Conservation (phyloP, 169 alveolate species). For the Eimeria mitis region DNA sequence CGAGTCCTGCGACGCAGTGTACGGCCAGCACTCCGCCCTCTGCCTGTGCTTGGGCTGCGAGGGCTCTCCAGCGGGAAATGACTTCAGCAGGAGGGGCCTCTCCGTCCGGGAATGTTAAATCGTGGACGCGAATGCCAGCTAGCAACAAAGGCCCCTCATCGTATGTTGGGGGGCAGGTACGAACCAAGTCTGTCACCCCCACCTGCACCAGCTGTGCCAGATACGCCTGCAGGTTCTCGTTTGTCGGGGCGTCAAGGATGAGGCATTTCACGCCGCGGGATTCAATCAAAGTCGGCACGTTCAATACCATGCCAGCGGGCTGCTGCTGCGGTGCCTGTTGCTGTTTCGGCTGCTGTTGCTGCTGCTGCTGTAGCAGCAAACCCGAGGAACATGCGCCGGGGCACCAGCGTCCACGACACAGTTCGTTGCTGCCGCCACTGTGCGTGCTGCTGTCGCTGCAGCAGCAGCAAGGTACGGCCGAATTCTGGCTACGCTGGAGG, state of each 20-base stretch:
- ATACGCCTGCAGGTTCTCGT: constrained; percentile 90
- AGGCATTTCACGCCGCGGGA: constrained; percentile 90
- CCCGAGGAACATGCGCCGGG: constrained; percentile 1
- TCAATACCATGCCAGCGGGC: constrained; percentile 84
- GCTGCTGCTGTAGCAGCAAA: constrained; percentile 55
- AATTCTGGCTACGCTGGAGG: constrained; percentile 2
- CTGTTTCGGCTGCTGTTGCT: background rate
- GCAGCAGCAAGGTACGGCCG: constrained; percentile 59
- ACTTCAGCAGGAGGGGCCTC: constrained; percentile 94
- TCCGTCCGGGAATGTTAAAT: constrained; percentile 93
- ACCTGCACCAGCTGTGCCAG: constrained; percentile 89
- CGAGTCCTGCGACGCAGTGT: constrained; percentile 97
- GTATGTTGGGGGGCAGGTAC: constrained; percentile 95
- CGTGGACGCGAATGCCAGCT: constrained; percentile 89
- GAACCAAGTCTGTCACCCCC: constrained; percentile 92
- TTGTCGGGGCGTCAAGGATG: constrained; percentile 94
- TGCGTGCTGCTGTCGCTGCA: constrained; percentile 79
- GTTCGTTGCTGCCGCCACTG: constrained; percentile 66
- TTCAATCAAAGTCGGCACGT: constrained; percentile 93
- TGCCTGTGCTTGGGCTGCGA: constrained; percentile 46
- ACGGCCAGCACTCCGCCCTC: constrained; percentile 93
- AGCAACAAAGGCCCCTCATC: constrained; percentile 86
- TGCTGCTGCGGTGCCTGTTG: constrained; percentile 39
- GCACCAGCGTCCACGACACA: constrained; percentile 68
- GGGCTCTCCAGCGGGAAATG: constrained; percentile 90